Evolutionary conservation across 2,329 filamentous ascomycete genomes (phyloP), one percentile per base, ranked within the genome.

Genomic region (Ceratocystiopsis brevicomis): DNA sequence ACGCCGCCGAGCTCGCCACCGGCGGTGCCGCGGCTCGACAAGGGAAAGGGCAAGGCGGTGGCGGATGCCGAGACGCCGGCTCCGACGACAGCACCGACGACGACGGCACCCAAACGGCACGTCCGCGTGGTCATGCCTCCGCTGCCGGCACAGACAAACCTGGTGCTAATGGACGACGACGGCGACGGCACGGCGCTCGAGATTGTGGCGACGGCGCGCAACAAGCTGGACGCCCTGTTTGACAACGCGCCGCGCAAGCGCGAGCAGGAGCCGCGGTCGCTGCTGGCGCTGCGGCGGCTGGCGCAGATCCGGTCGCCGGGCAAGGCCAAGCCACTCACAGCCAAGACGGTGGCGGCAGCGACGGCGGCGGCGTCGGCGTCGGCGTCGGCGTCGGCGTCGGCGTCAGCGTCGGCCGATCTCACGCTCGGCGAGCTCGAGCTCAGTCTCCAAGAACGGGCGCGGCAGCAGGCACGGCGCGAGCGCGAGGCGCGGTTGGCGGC

Each of bases 391-490:
- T n/a, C n/a, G n/a, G n/a, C n/a, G n/a, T n/a, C n/a, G n/a, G n/a
- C n/a, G n/a, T n/a, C n/a, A n/a, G n/a, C n/a, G n/a, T n/a, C n/a
- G 6, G 19, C 41, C 15, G 39, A 40, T 8, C 58, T 72, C 3
- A 69, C 71, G 5, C 68, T 64, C 3, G 66, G 64, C 25, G 69
- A 74, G 49, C 56, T 74, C 13, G 68, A 75, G 52, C 64, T 66
- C n/a, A 63, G 61, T 42, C 58, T 76, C 42, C 59, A 80, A 35
- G 71, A 75, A 50, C 77, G 78, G 47, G 86, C 85, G 6, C 76
- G 83, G 38, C 70, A 80, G 47, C 90, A 98, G 59, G 87, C 86
- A 38, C 76, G 76, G 47, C 61, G 72, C 37, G 85, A 90, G 57
- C 77, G 84, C 43, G 74, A 83, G 47, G 78, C 83, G 51, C 79